Evolutionary conservation across 2,329 filamentous ascomycete genomes (phyloP).

Genomic region (Claviceps citrina): DNA sequence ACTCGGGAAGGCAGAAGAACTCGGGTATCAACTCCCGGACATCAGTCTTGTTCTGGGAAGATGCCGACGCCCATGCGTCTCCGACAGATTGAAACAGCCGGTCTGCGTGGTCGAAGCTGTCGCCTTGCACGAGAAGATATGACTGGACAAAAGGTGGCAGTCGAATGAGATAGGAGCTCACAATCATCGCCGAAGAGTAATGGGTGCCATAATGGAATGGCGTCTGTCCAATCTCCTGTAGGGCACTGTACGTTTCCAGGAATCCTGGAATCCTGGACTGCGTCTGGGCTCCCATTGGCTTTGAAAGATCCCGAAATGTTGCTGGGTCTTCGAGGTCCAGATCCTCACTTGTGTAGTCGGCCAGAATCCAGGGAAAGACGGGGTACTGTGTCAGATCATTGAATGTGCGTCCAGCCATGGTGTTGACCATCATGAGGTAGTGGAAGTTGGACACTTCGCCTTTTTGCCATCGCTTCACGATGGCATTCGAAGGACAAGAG

Average conservation of each 20-base stretch:
- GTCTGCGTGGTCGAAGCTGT: slow-evolving; percentile 89
- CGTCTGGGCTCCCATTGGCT: slow-evolving; percentile 91
- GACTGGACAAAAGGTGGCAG: slow-evolving; percentile 94
- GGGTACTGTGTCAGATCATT: slow-evolving; percentile 97
- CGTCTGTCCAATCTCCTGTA: slow-evolving; percentile 82
- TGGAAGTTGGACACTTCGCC: slow-evolving; percentile 98
- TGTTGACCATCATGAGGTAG: slow-evolving; percentile 97
- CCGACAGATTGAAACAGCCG: slow-evolving; percentile 87
- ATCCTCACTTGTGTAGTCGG: slow-evolving; percentile 89
- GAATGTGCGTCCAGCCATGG: slow-evolving; percentile 90
- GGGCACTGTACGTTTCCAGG: slow-evolving; percentile 67
- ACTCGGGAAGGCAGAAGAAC: slow-evolving; percentile 93
- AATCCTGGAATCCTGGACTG: slow-evolving; percentile 61
- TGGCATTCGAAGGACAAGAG: slow-evolving; percentile 62
- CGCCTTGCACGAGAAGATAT: slow-evolving; percentile 86
- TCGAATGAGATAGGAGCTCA: slow-evolving; percentile 88
- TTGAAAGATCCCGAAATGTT: slow-evolving; percentile 79
- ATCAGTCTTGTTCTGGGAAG: slow-evolving; percentile 78
- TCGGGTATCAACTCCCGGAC: slow-evolving; percentile 90
- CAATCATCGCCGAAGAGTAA: slow-evolving; percentile 98
- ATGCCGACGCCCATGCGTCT: slow-evolving; percentile 82
- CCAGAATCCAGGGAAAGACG: slow-evolving; percentile 92
- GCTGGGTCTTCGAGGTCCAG: slow-evolving; percentile 72
- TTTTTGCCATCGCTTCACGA: slow-evolving; percentile 77
- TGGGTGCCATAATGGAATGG: slow-evolving; percentile 97